Evolutionary conservation across 768 basidiomycete species (phyloP).

Genomic region (Pleurotus giganteus): DNA sequence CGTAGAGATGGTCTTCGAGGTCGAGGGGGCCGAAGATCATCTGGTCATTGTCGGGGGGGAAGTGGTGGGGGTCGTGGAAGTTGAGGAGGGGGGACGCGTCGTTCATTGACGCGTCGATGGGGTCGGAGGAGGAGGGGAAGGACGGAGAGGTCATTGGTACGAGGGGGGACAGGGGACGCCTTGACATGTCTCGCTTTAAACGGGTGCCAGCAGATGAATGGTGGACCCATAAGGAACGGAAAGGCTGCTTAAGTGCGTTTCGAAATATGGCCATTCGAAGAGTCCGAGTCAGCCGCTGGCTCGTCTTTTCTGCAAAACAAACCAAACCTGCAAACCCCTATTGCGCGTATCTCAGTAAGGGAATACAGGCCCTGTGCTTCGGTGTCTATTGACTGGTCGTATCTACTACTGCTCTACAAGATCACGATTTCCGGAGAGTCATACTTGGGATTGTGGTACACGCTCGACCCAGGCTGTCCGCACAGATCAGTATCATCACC

Average conservation of each 20-base stretch:
- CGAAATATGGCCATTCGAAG: slow-evolving; percentile 16
- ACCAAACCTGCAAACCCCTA: slow-evolving; percentile 4
- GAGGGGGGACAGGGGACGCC: slow-evolving; percentile 30
- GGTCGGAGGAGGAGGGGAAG: slow-evolving; percentile 18
- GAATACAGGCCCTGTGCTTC: neutral
- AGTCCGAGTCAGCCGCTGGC: slow-evolving; percentile 27
- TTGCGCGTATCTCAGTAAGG: neutral
- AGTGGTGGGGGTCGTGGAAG: slow-evolving; percentile 33
- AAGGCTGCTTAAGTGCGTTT: slow-evolving; percentile 40
- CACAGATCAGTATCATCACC: slow-evolving; percentile 13
- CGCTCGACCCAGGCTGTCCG: slow-evolving; percentile 87
- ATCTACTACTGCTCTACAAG: slow-evolving; percentile 22
- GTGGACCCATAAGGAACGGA: slow-evolving; percentile 21
- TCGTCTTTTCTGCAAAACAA: slow-evolving; percentile 28
- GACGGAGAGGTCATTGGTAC: neutral
- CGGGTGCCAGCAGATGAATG: slow-evolving; percentile 27
- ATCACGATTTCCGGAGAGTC: slow-evolving; percentile 41
- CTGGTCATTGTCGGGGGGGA: slow-evolving; percentile 42
- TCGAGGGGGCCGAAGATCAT: slow-evolving; percentile 61
- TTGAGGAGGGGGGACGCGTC: slow-evolving; percentile 28
- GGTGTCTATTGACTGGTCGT: slow-evolving; percentile 3
- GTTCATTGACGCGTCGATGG: slow-evolving; percentile 25
- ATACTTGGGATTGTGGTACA: slow-evolving; percentile 81
- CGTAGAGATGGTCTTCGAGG: slow-evolving; percentile 41
- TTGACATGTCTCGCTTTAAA: slow-evolving; percentile 29